Base-by-base conservation (phyloP, 345 rosid species). In the Ceriops decandra region DNA sequence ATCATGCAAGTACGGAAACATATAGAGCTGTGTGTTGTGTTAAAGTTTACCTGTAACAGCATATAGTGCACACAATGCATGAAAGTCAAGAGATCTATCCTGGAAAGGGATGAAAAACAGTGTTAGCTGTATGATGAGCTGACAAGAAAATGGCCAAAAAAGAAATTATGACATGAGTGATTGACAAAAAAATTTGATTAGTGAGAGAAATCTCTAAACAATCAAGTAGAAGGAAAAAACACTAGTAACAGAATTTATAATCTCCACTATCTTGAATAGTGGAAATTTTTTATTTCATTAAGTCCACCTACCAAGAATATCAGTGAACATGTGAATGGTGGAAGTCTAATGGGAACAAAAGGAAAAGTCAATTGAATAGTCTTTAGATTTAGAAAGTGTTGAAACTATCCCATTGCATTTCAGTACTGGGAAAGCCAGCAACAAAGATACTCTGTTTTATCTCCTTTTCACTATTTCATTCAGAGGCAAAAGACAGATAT, bases 11-110 rank as follows among this genome's bases (percentile, higher is more conserved):
- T 27, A 59, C 17, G 53, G 16, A 27, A 54, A 0, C 22, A 42
- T 36, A 19, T 57, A 21, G 32, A 75, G 57, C 56, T 38, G 0
- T 20, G 35, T 67, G 68, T 5, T 5, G 52, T 21, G 51, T 49
- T 38, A 60, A 68, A 52, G 33, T 54, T 67, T 79, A 83, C 89
- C 89, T 28, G 89, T 85, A 57, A 85, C 81, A 64, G 89, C 89
- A 26, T 85, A 85, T 13, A 85, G 79, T 30, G 89, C 89, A 71
- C 86, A 83, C 68, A 85, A 74, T 17, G 86, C 83, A 20, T 79
- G 73, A 77, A 85, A 85, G 70, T 81, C 86, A 66, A 85, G 86
- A 56, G 89, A 83, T 54, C 86, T 79, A 59, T 85, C 89, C 89
- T 85, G 86, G 52, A 57, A 65, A 21, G 27, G 15, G 52, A 68